These are phyloP conservation scores for Scutellaria baicalensis DNA, from an alignment of 257 asterid species.

Conservation along the genomic window DNA sequence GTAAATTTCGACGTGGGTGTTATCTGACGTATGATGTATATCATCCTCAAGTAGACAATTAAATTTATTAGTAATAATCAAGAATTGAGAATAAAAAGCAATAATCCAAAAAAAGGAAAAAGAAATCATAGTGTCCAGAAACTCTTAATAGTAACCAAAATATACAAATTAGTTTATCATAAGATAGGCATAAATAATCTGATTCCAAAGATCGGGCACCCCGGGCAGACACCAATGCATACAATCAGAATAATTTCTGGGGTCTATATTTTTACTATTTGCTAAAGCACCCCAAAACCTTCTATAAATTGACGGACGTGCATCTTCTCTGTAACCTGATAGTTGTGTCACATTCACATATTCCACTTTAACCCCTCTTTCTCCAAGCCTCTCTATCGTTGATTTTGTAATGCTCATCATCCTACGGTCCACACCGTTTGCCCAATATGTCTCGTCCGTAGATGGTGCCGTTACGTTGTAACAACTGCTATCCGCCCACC, in stretches of 20 bases:
- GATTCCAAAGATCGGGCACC: constrained; percentile 71
- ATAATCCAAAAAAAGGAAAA: no score
- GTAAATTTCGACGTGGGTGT: no score
- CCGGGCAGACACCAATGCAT: constrained; percentile 72
- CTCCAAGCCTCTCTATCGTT: constrained; percentile 24
- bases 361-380: constrained; percentile 33
- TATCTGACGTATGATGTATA: no score
- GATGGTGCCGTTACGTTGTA: constrained; percentile 40
- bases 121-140: no score
- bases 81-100: no score
- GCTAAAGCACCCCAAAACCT: constrained; percentile 8
- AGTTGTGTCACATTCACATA: constrained; percentile 44
- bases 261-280: constrained; percentile 19
- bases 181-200: constrained; percentile 40
- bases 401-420: constrained; percentile 45
- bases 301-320: constrained; percentile 38
- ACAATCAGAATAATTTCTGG: constrained; percentile 32
- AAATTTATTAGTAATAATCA: no score
- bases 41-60: no score
- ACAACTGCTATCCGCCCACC: constrained; percentile 1
- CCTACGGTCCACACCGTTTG: constrained; percentile 22
- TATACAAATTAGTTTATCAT: constrained; percentile 11
- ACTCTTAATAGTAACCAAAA: no score
- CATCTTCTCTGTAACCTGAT: constrained; percentile 43
- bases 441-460: constrained; percentile 24